phyloP scores from a whole-genome alignment of 2,329 filamentous ascomycete species.

The Trichoderma cornu-damae region DNA sequence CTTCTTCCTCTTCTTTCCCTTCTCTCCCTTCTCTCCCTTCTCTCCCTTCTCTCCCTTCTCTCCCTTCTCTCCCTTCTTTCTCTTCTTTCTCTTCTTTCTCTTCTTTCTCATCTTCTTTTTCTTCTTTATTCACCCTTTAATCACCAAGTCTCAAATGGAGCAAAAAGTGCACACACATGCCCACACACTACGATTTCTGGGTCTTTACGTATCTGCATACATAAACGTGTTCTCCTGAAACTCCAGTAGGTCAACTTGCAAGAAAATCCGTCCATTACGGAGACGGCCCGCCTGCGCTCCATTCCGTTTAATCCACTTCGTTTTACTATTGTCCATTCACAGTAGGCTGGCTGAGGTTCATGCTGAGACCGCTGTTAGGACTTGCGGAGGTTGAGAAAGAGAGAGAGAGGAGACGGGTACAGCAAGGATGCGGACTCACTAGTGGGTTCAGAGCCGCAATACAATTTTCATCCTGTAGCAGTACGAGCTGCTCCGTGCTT shows the following conservation, averaged over 20 bases:
- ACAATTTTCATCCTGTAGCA: too few relatives aligned
- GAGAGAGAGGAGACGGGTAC: neutral
- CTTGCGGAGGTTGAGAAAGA: constrained; percentile 1
- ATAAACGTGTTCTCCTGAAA: neutral
- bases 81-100: too few relatives aligned
- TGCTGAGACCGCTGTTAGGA: neutral
- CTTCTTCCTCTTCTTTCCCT: too few relatives aligned
- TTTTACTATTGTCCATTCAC: neutral
- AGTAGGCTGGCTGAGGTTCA: constrained; percentile 5
- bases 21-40: too few relatives aligned
- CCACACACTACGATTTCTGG: neutral
- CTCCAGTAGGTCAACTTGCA: neutral
- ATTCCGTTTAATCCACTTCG: neutral
- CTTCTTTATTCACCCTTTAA: neutral
- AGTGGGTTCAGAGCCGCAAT: too few relatives aligned
- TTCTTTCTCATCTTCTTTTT: neutral
- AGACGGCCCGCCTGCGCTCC: neutral
- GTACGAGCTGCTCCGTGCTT: too few relatives aligned
- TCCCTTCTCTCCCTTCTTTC: neutral
- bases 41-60: too few relatives aligned
- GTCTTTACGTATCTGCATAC: neutral
- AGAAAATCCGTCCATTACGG: neutral
- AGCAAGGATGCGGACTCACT: neutral
- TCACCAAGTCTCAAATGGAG: neutral
- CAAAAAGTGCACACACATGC: neutral